These are phyloP conservation scores for Sorghum bicolor DNA, from an alignment of 176 grass and related monocot genomes.

Conservation along the genomic window DNA sequence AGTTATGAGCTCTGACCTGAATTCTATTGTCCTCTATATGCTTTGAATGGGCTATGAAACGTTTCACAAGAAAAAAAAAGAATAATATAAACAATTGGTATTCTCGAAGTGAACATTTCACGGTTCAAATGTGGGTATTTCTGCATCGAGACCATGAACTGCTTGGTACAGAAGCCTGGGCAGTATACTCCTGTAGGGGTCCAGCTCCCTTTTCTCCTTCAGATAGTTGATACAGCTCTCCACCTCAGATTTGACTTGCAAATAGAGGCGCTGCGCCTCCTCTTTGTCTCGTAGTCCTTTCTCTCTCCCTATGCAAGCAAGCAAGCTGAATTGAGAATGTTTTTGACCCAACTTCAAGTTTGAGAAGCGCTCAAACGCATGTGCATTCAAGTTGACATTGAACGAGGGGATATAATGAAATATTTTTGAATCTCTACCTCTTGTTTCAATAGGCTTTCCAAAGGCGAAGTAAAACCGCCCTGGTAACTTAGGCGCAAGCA, in stretches of 20 bases:
- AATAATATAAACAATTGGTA: conserved; percentile 23
- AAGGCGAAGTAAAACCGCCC: conserved; percentile 85
- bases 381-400: not conserved
- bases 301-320: conserved; percentile 60
- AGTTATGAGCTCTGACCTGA: not conserved
- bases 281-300: conserved; percentile 58
- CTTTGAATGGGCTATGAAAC: not conserved
- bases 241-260: conserved; percentile 84
- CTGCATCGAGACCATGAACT: conserved; percentile 46
- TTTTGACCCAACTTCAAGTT: not conserved
- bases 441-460: conserved; percentile 85
- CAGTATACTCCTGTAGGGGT: conserved; percentile 80
- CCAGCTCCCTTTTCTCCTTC: conserved; percentile 80
- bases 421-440: conserved; percentile 36
- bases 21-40: conserved; percentile 10
- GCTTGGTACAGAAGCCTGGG: conserved; percentile 72
- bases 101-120: conserved; percentile 39
- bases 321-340: not conserved
- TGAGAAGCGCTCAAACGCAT: not conserved
- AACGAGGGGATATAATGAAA: not conserved
- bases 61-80: not conserved
- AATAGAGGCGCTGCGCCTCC: conserved; percentile 63
- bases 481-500: conserved; percentile 62
- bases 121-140: conserved; percentile 88
- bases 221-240: conserved; percentile 62